Evolutionary conservation across 495 filamentous ascomycete species (phyloP).

Genomic region (Lasiosphaeris hirsuta): DNA sequence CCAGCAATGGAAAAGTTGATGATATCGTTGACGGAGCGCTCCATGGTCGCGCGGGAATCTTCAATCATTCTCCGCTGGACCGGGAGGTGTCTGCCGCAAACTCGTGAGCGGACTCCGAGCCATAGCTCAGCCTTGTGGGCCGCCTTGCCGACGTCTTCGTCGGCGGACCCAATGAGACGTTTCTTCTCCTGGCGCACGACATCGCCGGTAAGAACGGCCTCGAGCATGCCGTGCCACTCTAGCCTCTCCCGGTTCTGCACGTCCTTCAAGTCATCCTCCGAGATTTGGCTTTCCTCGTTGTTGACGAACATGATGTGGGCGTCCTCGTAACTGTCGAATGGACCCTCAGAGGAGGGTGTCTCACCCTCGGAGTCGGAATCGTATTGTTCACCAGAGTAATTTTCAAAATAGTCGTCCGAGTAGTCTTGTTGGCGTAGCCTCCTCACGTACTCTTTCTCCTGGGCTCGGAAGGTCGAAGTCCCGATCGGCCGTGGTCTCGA

Average conservation of each 20-base stretch:
- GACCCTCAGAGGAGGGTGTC: conserved; percentile 79
- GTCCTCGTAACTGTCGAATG: conserved; percentile 82
- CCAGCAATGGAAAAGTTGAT: conserved; percentile 92
- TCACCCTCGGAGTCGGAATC: conserved; percentile 84
- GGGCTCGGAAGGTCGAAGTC: conserved; percentile 58
- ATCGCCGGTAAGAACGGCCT: conserved; percentile 91
- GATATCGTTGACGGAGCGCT: conserved; percentile 75
- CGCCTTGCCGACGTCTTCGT: conserved; percentile 65
- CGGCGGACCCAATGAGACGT: conserved; percentile 77
- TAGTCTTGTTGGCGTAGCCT: conserved; percentile 55
- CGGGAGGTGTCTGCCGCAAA: conserved; percentile 77
- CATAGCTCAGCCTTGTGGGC: conserved; percentile 81
- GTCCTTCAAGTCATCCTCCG: conserved; percentile 82
- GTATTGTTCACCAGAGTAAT: conserved; percentile 62
- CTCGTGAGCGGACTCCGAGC: conserved; percentile 78
- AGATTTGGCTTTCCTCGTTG: conserved; percentile 80
- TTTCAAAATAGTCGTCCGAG: conserved; percentile 73
- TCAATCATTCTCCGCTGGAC: conserved; percentile 82
- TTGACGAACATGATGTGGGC: conserved; percentile 87
- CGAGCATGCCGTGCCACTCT: conserved; percentile 98
- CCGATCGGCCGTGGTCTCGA: conserved; percentile 75
- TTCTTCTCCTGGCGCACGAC: conserved; percentile 98
- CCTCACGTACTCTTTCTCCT: conserved; percentile 48
- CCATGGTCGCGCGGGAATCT: conserved; percentile 66
- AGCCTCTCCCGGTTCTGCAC: conserved; percentile 84